Evolutionary conservation across 768 basidiomycete species (phyloP), one percentile per base, ranked within the genome.

Genomic region (Suillus spraguei): DNA sequence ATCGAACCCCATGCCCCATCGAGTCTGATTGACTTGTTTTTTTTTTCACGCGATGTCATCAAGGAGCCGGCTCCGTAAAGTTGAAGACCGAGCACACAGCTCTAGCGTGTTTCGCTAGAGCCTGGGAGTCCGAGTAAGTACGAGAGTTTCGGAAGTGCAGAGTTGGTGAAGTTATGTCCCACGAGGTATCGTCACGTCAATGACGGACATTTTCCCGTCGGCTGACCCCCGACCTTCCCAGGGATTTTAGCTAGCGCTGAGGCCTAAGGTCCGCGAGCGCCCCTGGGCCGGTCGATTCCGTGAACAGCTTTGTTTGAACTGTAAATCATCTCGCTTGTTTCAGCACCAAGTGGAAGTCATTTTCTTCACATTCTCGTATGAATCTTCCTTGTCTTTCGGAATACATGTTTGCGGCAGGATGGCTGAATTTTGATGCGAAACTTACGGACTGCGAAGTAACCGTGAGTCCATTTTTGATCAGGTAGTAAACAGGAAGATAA

Each of bases 371-470:
- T 28, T 28, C 28, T 2, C 28, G 2, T 28, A 28, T 28, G 4
- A 28, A 28, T 16, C 14, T 17, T 62, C 61, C 61, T 60, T 22
- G 39, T 20, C 56, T 22, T 62, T 44, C 61, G 61, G 61, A 60
- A 6, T 35, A 13, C 20, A 24, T 38, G 24, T 8, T 11, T 28
- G 38, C 24, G 22, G 38, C 38, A 17, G 56, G 24, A 39, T 58
- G 55, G 38, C 28, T 28, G 32, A 41, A 33, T 44, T 39, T 58
- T 62, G 56, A 62, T 62, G 59, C 61, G 61, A 44, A 60, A 62
- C 42, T 59, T 59, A 56, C 54, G 61, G 58, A 56, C 32, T 60
- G 61, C 36, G 56, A 62, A 59, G 61, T 58, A 62, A 62, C 47
- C 56, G 61, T 60, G 33, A 60, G 56, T 22, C 61, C 38, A 22